phyloP scores from a whole-genome alignment of 352 stramenopile species.

The Pythium utonaiense region DNA sequence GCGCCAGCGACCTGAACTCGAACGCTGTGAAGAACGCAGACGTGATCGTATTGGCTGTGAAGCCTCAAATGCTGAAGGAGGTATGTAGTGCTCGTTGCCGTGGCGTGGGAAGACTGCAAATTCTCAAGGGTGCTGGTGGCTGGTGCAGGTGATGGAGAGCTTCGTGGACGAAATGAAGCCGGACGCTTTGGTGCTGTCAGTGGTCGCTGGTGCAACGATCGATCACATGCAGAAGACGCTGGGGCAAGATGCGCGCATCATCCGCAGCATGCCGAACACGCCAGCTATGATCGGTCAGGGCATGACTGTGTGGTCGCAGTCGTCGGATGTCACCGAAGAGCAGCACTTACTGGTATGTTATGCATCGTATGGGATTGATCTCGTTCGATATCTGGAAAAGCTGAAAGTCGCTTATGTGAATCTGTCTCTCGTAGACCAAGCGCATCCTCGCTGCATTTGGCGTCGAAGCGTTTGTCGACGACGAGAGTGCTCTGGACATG shows the following conservation, averaged over 20 bases:
- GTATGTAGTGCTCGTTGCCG: too few relatives aligned
- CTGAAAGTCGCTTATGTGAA: too few relatives aligned
- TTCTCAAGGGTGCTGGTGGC: too few relatives aligned
- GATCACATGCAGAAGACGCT: slow-evolving; percentile 58
- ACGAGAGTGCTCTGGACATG: slow-evolving; percentile 95
- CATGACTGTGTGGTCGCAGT: slow-evolving; percentile 93
- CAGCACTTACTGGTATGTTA: slow-evolving; percentile 56
- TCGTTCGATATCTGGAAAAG: too few relatives aligned
- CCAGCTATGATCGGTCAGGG: slow-evolving; percentile 92
- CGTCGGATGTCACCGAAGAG: slow-evolving; percentile 64
- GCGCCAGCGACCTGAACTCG: slow-evolving; percentile 60
- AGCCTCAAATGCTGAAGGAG: slow-evolving; percentile 92
- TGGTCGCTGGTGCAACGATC: slow-evolving; percentile 81
- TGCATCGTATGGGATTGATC: too few relatives aligned
- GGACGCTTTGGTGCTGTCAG: slow-evolving; percentile 73
- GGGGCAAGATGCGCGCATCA: slow-evolving; percentile 72
- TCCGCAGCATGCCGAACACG: slow-evolving; percentile 96
- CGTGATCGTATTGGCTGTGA: slow-evolving; percentile 92
- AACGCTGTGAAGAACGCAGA: slow-evolving; percentile 74
- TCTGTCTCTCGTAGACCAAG: slow-evolving; percentile 43
- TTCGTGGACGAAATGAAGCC: slow-evolving; percentile 55
- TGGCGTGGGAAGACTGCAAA: too few relatives aligned
- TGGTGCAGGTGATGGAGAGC: slow-evolving; percentile 63
- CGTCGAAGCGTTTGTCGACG: slow-evolving; percentile 91
- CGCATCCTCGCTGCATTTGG: slow-evolving; percentile 89